phyloP scores from a whole-genome alignment of 2,329 filamentous ascomycete genomes.

The Grosmannia clavigera region DNA sequence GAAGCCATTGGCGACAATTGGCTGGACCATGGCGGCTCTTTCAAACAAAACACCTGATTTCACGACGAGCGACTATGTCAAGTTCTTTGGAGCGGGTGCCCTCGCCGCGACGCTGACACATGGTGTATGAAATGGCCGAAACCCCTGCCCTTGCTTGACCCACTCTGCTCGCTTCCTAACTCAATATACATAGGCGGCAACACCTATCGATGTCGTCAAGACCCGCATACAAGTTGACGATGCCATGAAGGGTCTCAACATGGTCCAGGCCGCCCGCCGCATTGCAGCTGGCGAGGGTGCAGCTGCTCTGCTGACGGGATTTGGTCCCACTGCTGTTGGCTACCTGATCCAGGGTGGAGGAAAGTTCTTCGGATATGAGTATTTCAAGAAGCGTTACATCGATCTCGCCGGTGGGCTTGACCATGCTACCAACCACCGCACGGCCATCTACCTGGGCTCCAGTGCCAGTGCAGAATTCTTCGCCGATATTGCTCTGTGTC shows the following conservation, averaged over 20 bases:
- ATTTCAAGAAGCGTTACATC: conserved; percentile 85
- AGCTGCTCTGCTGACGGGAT: conserved; percentile 67
- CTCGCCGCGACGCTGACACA: conserved; percentile 40
- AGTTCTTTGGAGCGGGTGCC: conserved; percentile 41
- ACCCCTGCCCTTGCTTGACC: background rate
- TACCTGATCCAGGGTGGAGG: conserved; percentile 84
- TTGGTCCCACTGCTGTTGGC: conserved; percentile 74
- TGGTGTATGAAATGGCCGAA: conserved; percentile 25
- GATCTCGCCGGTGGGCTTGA: conserved; percentile 46
- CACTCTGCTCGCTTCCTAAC: background rate
- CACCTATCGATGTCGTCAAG: conserved; percentile 62
- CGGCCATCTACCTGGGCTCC: conserved; percentile 58
- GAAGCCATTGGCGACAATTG: background rate
- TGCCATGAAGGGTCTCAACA: conserved; percentile 69
- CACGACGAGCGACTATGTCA: conserved; percentile 30
- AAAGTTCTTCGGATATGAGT: conserved; percentile 88
- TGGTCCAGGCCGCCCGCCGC: conserved; percentile 66
- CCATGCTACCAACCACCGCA: conserved; percentile 30
- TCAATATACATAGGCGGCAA: conserved; percentile 28
- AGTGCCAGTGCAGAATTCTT: conserved; percentile 59
- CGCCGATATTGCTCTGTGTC: conserved; percentile 73
- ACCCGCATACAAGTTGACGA: conserved; percentile 86
- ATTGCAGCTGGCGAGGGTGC: conserved; percentile 71
- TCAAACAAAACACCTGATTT: conserved; percentile 24
- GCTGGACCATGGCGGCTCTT: background rate